Evolutionary conservation across 2,329 filamentous ascomycete genomes (phyloP).

Genomic region (Ophiostoma triangulosporum): DNA sequence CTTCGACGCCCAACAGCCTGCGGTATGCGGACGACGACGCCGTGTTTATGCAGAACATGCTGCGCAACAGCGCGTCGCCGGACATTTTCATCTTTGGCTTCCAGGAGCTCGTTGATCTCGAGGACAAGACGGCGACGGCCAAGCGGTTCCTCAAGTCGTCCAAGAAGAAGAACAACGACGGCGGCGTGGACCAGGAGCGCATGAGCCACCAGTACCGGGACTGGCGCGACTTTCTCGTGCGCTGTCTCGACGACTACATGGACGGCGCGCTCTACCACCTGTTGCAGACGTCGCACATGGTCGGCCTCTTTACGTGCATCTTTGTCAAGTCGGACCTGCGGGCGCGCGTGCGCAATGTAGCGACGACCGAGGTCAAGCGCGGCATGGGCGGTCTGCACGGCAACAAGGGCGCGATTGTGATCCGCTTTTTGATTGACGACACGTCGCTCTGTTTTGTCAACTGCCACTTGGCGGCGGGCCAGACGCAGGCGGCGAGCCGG

Average conservation of each 20-base stretch:
- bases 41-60: conserved; percentile 66
- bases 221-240: conserved; percentile 82
- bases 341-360: conserved; percentile 62
- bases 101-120: conserved; percentile 93
- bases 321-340: conserved; percentile 78
- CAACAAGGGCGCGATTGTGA: conserved; percentile 86
- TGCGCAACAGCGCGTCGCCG: conserved; percentile 51
- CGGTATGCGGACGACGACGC: conserved; percentile 56
- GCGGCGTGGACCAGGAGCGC: conserved; percentile 66
- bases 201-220: conserved; percentile 97
- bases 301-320: conserved; percentile 89
- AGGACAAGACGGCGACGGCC: conserved; percentile 95
- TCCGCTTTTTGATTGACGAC: conserved; percentile 89
- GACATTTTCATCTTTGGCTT: conserved; percentile 95
- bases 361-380: conserved; percentile 76
- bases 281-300: conserved; percentile 76
- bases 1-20: conserved; percentile 77
- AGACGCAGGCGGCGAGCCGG: conserved; percentile 76
- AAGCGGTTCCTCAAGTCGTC: conserved; percentile 76
- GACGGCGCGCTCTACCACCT: conserved; percentile 69
- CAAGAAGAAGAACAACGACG: conserved; percentile 71
- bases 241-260: conserved; percentile 72
- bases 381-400: conserved; percentile 92
- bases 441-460: conserved; percentile 93
- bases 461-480: conserved; percentile 89